phyloP scores from a whole-genome alignment of 305 asterid genomes.

The Fraxinus ornus region DNA sequence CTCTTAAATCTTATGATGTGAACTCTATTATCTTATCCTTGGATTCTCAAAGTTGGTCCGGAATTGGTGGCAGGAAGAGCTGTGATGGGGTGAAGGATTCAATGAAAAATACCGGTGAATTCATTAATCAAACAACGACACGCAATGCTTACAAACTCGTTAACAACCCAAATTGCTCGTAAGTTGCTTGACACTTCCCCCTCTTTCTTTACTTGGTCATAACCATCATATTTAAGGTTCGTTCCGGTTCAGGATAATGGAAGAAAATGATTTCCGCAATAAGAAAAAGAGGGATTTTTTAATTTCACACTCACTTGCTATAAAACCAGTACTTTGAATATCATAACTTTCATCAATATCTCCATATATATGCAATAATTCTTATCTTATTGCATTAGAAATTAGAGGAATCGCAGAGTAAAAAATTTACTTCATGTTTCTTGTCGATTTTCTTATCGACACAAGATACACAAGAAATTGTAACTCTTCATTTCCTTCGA shows the following conservation, averaged over 20 bases:
- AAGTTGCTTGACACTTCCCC: conserved; percentile 21
- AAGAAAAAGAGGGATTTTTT: not conserved
- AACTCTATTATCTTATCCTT: not conserved
- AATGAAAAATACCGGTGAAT: conserved; percentile 38
- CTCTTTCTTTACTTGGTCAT: not conserved
- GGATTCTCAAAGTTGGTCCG: not conserved
- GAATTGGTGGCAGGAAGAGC: conserved; percentile 52
- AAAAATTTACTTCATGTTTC: not conserved
- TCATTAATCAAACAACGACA: conserved; percentile 28
- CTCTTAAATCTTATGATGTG: not conserved
- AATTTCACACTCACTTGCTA: not conserved
- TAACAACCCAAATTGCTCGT: conserved; percentile 50
- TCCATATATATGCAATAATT: not conserved
- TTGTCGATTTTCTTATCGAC: not conserved
- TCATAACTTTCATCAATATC: not conserved
- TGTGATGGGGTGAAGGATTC: conserved; percentile 56
- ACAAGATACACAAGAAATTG: not conserved
- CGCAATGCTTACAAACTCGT: conserved; percentile 28
- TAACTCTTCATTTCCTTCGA: not conserved
- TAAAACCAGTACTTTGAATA: not conserved
- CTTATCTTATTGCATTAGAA: not conserved
- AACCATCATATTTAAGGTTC: not conserved
- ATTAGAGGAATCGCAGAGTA: not conserved
- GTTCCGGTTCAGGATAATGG: not conserved
- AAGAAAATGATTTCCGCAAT: not conserved